Evolutionary conservation across 352 stramenopile species (phyloP), one percentile per base, ranked within the genome.

Genomic region (Phytophthora citricola): DNA sequence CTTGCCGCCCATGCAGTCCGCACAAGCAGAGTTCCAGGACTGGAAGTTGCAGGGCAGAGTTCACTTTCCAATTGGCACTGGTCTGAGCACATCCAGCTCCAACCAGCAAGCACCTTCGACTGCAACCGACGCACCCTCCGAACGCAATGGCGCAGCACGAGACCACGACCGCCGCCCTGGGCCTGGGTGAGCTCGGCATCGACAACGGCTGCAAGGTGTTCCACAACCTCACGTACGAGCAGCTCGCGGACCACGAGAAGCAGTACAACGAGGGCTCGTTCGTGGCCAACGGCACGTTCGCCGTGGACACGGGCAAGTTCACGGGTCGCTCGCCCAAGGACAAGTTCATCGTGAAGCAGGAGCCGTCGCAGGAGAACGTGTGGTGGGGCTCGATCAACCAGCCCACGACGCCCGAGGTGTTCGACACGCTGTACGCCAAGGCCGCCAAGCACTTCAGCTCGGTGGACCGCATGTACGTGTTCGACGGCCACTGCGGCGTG

Each of bases 251-350:
- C 64, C 97, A 99, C 73, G 96, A 99, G 85, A 81, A 94, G 27
- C 75, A 79, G 38, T 98, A 98, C 85, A 93, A 95, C 29, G 97
- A 20, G 17, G 17, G 17, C 17, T 20, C 17, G 17, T 20, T 20
- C 17, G 17, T 20, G 17, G 17, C 17, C 17, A 20, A 20, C 17
- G 17, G 17, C 17, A 20, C 17, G 17, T 20, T 20, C 17, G 17
- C 17, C 17, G 96, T 99, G 47, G 97, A 99, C 78, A 99, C 97
- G 48, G 97, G 97, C 68, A 99, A 99, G 76, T 99, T 98, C 83
- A 99, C 97, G n/a, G 97, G 97, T 64, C 93, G 97, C 58, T 99
- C 94, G 71, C 97, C 97, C 17, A 20, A 20, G 17, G 17, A 20
- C 17, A 20, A 20, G 17, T 20, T 20, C 17, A 20, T 20, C 17